Evolutionary conservation across 257 asterid genomes (phyloP), one percentile per base, ranked within the genome.

Genomic region (Solanum sitiens): DNA sequence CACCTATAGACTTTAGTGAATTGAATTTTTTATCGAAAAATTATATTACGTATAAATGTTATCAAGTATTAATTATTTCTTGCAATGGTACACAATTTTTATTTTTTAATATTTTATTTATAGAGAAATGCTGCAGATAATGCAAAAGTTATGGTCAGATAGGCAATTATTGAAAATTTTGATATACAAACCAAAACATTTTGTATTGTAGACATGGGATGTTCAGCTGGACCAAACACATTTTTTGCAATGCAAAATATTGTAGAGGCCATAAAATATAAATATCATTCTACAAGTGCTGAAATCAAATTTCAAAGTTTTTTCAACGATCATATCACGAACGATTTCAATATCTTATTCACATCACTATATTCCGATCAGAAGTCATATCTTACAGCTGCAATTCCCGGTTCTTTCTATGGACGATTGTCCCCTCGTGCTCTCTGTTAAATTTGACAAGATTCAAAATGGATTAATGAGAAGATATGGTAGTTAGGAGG

Each of bases 321-420:
- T 86, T 91, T 93, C 18, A 94, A 90, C 40, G 93, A 93, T 84
- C 94, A 85, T 76, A 16, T 86, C n/a, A 72, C 70, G 80, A 92
- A 92, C 45, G 92, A 94, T 87, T 93, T 92, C 92, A 92, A 91
- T 88, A 88, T 91, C 44, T 93, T 92, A 56, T 91, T 93, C 84
- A 80, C 71, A 20, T 89, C 92, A 44, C 88, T 92, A 47, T 92
- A 93, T 68, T 89, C 86, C 65, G 37, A 87, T 14, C 77, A 32
- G 23, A 90, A 90, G 25, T 75, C 89, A 5, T 94, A 88, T 25
- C 67, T 87, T 45, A 92, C 90, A 18, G 93, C 91, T 23, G 98
- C 92, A 83, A 91, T 91, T 20, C 94, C 96, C 0, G 96, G 94
- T 39, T 86, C 92, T 42, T 93, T 94, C 70, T 91, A 93, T 8